phyloP scores from a whole-genome alignment of 805 yeast species.

The Candida corydali region DNA sequence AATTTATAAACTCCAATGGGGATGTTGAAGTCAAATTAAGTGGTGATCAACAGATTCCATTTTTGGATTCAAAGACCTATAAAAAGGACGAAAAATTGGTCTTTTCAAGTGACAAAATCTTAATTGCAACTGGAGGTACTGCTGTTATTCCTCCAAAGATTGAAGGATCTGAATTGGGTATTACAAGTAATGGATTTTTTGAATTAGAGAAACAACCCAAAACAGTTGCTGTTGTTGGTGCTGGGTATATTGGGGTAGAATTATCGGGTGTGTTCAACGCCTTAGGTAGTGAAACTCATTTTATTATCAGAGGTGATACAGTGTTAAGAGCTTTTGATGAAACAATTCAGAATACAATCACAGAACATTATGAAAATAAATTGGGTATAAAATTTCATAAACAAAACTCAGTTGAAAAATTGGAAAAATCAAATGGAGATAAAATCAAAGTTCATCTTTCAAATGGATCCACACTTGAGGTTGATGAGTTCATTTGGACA shows the following conservation, averaged over 20 bases:
- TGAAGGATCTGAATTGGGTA: slow-evolving; percentile 80
- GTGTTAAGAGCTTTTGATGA: slow-evolving; percentile 87
- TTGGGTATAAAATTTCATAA: slow-evolving; percentile 79
- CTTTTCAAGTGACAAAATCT: slow-evolving; percentile 75
- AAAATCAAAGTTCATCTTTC: slow-evolving; percentile 34
- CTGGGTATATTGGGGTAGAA: slow-evolving; percentile 97
- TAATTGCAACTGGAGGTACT: slow-evolving; percentile 92
- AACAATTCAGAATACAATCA: slow-evolving; percentile 70
- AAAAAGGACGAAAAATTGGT: slow-evolving; percentile 51
- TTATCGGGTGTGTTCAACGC: slow-evolving; percentile 92
- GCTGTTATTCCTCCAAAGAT: slow-evolving; percentile 67
- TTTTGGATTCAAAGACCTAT: slow-evolving; percentile 23
- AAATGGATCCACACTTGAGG: slow-evolving; percentile 42
- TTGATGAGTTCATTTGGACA: slow-evolving; percentile 88
- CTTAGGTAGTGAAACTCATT: slow-evolving; percentile 78
- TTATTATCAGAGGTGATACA: slow-evolving; percentile 87
- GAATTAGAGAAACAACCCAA: slow-evolving; percentile 79
- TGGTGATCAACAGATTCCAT: slow-evolving; percentile 36
- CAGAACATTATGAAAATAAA: slow-evolving; percentile 72
- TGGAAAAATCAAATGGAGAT: slow-evolving; percentile 30
- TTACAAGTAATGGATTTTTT: slow-evolving; percentile 89
- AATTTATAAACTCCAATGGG: slow-evolving; percentile 58
- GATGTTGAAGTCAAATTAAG: slow-evolving; percentile 67
- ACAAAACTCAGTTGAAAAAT: slow-evolving; percentile 41
- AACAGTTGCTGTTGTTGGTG: slow-evolving; percentile 92